Conservation (phyloP, 441 rosid species). For the Arabidopsis hybrid region DNA sequence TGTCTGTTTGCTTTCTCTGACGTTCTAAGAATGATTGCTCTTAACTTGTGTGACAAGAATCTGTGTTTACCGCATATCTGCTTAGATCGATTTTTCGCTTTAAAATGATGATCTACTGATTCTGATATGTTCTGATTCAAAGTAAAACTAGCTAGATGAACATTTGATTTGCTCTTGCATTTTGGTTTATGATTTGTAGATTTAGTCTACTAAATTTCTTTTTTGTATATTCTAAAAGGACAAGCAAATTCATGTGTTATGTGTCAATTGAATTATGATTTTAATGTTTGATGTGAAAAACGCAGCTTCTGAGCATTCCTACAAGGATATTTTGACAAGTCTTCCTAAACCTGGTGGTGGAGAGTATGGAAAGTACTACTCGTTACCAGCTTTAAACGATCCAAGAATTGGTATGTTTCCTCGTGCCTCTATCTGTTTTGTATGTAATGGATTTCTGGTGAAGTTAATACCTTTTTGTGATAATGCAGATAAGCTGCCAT, state of each 20-base stretch:
- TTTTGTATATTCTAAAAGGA: no score
- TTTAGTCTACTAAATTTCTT: background rate
- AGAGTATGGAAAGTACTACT: conserved; percentile 59
- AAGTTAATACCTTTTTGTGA: conserved; percentile 12
- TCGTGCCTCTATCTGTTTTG: background rate
- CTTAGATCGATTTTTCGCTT: conserved; percentile 8
- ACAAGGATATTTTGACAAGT: conserved; percentile 53
- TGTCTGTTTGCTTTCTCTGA: conserved; percentile 15
- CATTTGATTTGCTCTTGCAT: conserved; percentile 16
- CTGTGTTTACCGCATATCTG: background rate
- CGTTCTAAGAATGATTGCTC: background rate
- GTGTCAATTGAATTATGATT: background rate
- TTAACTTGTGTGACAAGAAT: conserved; percentile 39
- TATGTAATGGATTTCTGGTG: conserved; percentile 8
- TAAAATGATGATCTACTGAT: background rate
- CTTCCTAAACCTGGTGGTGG: conserved; percentile 56
- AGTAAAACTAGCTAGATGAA: background rate
- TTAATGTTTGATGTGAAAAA: conserved; percentile 10
- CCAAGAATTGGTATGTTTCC: conserved; percentile 56
- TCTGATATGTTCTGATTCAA: background rate
- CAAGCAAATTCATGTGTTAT: background rate
- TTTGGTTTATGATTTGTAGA: background rate
- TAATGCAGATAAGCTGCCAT: conserved; percentile 60
- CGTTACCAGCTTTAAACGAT: conserved; percentile 54
- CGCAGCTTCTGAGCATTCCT: conserved; percentile 62